A percentile compares a stretch with the other conserved stretches of the same genome.
Conservation (phyloP, 1,139 yeast genomes). For the Geotrichum carabidarum region DNA sequence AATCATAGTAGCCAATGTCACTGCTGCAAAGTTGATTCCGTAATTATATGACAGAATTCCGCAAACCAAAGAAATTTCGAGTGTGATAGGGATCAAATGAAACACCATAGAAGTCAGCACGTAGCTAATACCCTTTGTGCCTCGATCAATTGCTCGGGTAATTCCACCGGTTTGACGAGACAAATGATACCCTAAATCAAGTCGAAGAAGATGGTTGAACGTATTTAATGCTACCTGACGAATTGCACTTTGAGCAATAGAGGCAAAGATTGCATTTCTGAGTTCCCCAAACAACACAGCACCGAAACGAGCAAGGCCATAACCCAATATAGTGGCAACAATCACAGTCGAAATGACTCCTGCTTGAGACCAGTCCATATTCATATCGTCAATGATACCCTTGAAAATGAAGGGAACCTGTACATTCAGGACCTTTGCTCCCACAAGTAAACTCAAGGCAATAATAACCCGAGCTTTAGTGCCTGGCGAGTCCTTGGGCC, state of each 20-base stretch:
- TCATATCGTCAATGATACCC: constrained; percentile 84
- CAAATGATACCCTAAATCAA: constrained; percentile 87
- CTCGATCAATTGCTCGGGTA: constrained; percentile 93
- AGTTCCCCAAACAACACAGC: constrained; percentile 91
- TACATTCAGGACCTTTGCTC: constrained; percentile 80
- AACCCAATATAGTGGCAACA: constrained; percentile 74
- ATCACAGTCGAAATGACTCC: constrained; percentile 54
- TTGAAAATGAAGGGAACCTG: constrained; percentile 96
- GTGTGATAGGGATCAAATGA: constrained; percentile 87
- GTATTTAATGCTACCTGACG: constrained; percentile 85
- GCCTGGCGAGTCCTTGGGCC: constrained; percentile 75
- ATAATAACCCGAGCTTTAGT: constrained; percentile 70
- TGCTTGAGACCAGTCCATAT: constrained; percentile 74
- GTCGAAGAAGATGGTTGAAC: constrained; percentile 70
- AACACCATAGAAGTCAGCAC: constrained; percentile 94
- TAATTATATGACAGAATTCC: constrained; percentile 90
- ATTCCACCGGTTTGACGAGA: constrained; percentile 93
- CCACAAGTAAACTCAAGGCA: constrained; percentile 67
- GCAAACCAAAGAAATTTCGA: constrained; percentile 88
- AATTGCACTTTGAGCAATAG: constrained; percentile 93
- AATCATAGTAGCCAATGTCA: constrained; percentile 80
- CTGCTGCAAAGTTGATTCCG: constrained; percentile 83
- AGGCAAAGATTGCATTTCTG: constrained; percentile 90
- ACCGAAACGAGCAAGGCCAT: constrained; percentile 92
- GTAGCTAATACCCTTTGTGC: constrained; percentile 93